Conservation (phyloP, 2,329 filamentous ascomycete species). For the Diaporthe citriasiana region DNA sequence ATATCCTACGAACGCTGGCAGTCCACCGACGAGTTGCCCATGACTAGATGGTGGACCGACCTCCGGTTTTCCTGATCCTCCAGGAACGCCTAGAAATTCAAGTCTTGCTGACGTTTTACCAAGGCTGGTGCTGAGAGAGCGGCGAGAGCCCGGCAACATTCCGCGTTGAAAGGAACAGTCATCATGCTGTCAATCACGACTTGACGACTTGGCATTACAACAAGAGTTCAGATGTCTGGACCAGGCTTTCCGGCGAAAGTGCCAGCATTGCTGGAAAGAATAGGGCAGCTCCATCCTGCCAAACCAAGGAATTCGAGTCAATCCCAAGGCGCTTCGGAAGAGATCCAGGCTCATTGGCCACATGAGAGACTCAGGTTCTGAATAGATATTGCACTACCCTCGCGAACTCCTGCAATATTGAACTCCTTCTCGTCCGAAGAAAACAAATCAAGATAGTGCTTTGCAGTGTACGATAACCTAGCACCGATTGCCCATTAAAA, state of each 20-base stretch:
- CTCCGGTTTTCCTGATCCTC: not conserved
- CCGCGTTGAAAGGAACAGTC: not conserved
- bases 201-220: slow-evolving; percentile 10
- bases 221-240: not conserved
- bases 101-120: not conserved
- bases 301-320: too few relatives aligned
- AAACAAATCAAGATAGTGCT: not conserved
- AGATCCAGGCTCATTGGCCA: not conserved
- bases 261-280: not conserved
- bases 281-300: not conserved
- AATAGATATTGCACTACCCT: not conserved
- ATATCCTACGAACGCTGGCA: not conserved
- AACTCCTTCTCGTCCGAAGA: not conserved
- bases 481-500: too few relatives aligned
- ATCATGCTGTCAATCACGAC: not conserved
- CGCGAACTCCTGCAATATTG: not conserved
- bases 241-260: not conserved
- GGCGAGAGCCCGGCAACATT: not conserved
- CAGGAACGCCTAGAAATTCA: not conserved
- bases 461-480: too few relatives aligned
- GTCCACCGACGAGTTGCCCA: not conserved
- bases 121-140: not conserved
- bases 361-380: not conserved
- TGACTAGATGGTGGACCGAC: slow-evolving; percentile 4
- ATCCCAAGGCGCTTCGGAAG: not conserved